phyloP scores from a whole-genome alignment of 257 asterid species.

The Thymus quinquecostatus region DNA sequence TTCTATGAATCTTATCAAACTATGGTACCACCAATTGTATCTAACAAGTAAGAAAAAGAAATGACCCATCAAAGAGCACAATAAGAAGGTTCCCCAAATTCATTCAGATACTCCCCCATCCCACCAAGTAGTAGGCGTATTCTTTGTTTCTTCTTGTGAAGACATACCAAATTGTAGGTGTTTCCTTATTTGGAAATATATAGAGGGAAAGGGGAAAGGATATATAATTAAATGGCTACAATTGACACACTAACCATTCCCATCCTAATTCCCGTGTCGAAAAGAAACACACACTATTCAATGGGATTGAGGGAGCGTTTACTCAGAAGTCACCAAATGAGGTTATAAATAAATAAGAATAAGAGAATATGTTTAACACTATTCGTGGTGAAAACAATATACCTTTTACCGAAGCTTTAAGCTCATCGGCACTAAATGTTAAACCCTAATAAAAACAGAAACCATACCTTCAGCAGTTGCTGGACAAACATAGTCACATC shows the following conservation, averaged over 20 bases:
- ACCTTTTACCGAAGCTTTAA: neutral
- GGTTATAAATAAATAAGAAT: conserved; percentile 4
- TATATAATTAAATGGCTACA: too few relatives aligned
- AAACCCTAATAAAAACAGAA: conserved; percentile 21
- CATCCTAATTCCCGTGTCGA: too few relatives aligned
- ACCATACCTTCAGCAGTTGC: conserved; percentile 84
- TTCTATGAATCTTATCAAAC: conserved; percentile 3
- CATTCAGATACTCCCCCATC: conserved; percentile 18
- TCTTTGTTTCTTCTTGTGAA: too few relatives aligned
- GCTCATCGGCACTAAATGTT: conserved; percentile 2
- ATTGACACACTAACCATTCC: too few relatives aligned
- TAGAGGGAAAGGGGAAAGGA: too few relatives aligned
- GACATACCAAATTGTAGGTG: too few relatives aligned
- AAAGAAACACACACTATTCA: too few relatives aligned
- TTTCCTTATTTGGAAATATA: too few relatives aligned
- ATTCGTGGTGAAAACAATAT: conserved; percentile 10
- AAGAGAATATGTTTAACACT: neutral
- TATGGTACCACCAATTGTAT: neutral
- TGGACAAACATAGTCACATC: conserved; percentile 88
- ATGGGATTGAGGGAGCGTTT: too few relatives aligned
- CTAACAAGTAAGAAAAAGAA: conserved; percentile 5
- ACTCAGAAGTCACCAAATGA: neutral
- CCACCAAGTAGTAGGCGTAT: too few relatives aligned
- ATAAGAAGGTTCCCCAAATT: neutral
- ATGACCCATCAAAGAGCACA: neutral